A percentile compares a stretch with the other conserved stretches of the same genome.
phyloP scores from a whole-genome alignment of 176 grass and related monocot genomes.

The Paspalum vaginatum region DNA sequence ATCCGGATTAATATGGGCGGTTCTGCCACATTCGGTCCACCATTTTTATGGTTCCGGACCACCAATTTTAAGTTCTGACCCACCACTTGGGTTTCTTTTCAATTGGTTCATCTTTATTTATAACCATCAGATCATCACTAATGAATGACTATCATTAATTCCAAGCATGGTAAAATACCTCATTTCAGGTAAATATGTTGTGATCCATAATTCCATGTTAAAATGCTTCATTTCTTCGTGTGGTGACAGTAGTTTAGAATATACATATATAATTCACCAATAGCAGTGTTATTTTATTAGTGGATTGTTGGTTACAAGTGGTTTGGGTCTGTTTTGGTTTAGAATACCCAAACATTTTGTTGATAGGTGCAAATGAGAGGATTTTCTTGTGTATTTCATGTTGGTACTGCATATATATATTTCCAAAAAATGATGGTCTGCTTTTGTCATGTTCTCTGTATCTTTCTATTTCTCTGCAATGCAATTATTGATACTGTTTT shows the following conservation, averaged over 20 bases:
- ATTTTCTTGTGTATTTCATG: slow-evolving; percentile 17
- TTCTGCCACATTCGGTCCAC: too few relatives aligned
- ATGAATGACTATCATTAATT: too few relatives aligned
- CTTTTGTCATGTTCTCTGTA: not conserved
- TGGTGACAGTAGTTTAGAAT: not conserved
- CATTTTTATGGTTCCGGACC: too few relatives aligned
- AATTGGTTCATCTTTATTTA: too few relatives aligned
- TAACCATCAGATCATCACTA: too few relatives aligned
- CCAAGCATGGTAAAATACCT: too few relatives aligned
- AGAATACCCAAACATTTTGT: not conserved
- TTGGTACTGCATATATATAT: not conserved
- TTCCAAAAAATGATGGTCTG: not conserved
- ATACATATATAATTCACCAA: not conserved
- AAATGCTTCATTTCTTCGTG: not conserved
- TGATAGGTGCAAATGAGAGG: not conserved
- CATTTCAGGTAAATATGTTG: slow-evolving; percentile 5
- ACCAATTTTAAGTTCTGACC: too few relatives aligned
- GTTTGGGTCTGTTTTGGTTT: not conserved
- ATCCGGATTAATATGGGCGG: too few relatives aligned
- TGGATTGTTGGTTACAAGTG: not conserved
- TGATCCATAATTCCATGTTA: not conserved
- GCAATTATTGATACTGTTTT: slow-evolving; percentile 11
- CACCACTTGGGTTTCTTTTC: too few relatives aligned
- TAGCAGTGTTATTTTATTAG: not conserved
- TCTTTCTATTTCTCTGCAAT: not conserved